These are phyloP conservation scores for Tilletiopsis washingtonensis DNA, from an alignment of 1,284 basidiomycete species.

Conservation along the genomic window DNA sequence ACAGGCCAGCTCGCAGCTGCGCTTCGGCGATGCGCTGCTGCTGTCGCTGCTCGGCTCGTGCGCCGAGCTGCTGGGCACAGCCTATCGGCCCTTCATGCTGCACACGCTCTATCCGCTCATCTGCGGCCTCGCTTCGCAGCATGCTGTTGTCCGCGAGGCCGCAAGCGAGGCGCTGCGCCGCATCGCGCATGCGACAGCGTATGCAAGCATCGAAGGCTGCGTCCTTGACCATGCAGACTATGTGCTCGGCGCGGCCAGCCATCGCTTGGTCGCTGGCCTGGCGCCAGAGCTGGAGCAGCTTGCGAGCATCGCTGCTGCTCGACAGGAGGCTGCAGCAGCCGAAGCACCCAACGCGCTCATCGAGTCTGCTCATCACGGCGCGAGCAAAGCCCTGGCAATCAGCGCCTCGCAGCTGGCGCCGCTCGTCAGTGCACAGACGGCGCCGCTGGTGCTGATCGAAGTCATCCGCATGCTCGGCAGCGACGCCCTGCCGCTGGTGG, in stretches of 20 bases:
- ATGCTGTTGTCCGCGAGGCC: slow-evolving; percentile 8
- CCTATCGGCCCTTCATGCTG: slow-evolving; percentile 25
- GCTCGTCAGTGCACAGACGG: slow-evolving; percentile 29
- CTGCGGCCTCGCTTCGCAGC: slow-evolving; percentile 20
- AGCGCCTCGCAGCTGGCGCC: slow-evolving; percentile 8
- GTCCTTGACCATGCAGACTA: slow-evolving; percentile 42
- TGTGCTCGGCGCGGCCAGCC: slow-evolving; percentile 36
- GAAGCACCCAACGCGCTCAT: no score
- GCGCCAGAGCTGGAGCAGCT: slow-evolving; percentile 4
- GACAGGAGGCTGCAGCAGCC: no score
- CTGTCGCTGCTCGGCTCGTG: slow-evolving; percentile 21
- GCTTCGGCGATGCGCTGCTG: slow-evolving; percentile 2
- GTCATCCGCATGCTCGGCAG: slow-evolving; percentile 38
- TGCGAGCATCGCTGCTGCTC: neutral
- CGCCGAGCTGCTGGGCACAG: slow-evolving; percentile 28
- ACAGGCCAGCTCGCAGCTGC: neutral
- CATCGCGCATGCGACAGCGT: slow-evolving; percentile 31
- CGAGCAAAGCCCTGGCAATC: neutral
- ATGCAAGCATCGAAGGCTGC: slow-evolving; percentile 27
- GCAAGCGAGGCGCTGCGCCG: slow-evolving; percentile 13
- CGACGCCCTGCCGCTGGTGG: slow-evolving; percentile 35
- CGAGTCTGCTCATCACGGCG: neutral
- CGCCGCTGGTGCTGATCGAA: slow-evolving; percentile 44
- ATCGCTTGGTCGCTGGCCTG: slow-evolving; percentile 16
- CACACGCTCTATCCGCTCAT: slow-evolving; percentile 32